phyloP scores from a whole-genome alignment of 495 filamentous ascomycete genomes.

The Penicillium daleae region DNA sequence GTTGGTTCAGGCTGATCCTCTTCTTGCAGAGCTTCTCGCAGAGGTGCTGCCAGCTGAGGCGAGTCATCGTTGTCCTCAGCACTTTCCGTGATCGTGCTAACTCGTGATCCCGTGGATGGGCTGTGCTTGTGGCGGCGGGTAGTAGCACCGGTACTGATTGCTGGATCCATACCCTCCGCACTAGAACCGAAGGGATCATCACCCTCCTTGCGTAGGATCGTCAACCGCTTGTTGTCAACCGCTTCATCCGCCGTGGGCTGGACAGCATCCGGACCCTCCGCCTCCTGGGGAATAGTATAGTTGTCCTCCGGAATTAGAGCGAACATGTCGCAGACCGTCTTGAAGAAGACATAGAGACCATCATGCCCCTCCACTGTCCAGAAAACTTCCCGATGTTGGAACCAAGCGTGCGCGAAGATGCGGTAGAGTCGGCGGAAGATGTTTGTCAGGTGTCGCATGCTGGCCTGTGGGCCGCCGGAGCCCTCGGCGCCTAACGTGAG shows the following conservation, averaged over 20 bases:
- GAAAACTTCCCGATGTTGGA: conserved; percentile 92
- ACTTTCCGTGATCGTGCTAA: conserved; percentile 71
- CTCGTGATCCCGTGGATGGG: conserved; percentile 73
- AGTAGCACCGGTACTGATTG: conserved; percentile 62
- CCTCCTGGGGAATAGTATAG: conserved; percentile 91
- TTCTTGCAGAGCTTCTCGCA: conserved; percentile 24
- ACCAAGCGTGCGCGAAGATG: conserved; percentile 99
- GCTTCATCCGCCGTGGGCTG: conserved; percentile 39
- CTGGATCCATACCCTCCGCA: conserved; percentile 39
- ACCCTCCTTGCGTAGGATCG: conserved; percentile 44
- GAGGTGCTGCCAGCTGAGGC: conserved; percentile 13
- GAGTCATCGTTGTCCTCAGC: conserved; percentile 63
- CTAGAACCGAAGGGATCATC: conserved; percentile 29
- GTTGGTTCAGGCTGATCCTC: conserved; percentile 15
- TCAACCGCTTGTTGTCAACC: conserved; percentile 48
- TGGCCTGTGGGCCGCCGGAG: conserved; percentile 59
- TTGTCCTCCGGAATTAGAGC: conserved; percentile 87
- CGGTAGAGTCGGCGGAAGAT: conserved; percentile 93
- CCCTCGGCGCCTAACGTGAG: conserved; percentile 72
- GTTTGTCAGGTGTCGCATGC: conserved; percentile 84
- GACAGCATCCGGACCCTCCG: conserved; percentile 72
- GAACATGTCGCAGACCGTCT: conserved; percentile 92
- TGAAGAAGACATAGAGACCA: conserved; percentile 93
- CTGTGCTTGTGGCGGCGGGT: conserved; percentile 74
- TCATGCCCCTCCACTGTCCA: conserved; percentile 90